Conservation (phyloP, 2,329 filamentous ascomycete species). For the Ceratocystis harringtonii region DNA sequence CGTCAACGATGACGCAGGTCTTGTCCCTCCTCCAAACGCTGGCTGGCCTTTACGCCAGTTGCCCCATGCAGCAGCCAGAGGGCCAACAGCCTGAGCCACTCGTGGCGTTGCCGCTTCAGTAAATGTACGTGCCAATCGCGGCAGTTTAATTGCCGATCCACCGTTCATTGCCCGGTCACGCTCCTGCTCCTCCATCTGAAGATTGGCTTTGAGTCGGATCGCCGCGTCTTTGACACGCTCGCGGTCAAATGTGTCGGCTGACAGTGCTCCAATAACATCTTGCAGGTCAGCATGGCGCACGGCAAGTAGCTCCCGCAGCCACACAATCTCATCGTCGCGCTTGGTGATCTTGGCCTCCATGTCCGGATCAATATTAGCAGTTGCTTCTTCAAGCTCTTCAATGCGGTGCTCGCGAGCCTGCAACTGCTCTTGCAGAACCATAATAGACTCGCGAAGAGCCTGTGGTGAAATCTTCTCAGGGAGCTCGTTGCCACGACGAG, state of each 20-base stretch:
- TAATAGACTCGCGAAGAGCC: slow-evolving; percentile 86
- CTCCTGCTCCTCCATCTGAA: slow-evolving; percentile 97
- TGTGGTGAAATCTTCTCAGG: slow-evolving; percentile 88
- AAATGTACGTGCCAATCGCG: slow-evolving; percentile 56
- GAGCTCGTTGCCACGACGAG: slow-evolving; percentile 27
- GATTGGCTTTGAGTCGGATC: slow-evolving; percentile 81
- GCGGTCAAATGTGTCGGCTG: slow-evolving; percentile 59
- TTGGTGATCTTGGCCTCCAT: slow-evolving; percentile 73
- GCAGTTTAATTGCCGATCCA: slow-evolving; percentile 50
- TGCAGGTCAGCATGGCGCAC: slow-evolving; percentile 83
- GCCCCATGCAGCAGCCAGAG: slow-evolving; percentile 79
- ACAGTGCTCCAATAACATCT: slow-evolving; percentile 73
- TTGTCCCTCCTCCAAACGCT: slow-evolving; percentile 32
- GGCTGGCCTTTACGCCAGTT: slow-evolving; percentile 67
- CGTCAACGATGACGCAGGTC: slow-evolving; percentile 23
- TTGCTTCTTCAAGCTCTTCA: slow-evolving; percentile 64
- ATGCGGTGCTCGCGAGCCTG: slow-evolving; percentile 86
- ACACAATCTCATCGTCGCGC: slow-evolving; percentile 83
- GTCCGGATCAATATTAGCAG: slow-evolving; percentile 57
- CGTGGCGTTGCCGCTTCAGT: slow-evolving; percentile 48
- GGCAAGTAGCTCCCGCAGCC: slow-evolving; percentile 83
- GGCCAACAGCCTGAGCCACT: slow-evolving; percentile 66
- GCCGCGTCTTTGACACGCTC: slow-evolving; percentile 74
- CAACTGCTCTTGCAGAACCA: slow-evolving; percentile 90
- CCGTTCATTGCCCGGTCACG: slow-evolving; percentile 70